Percentiles rank a stretch among this genome's conserved stretches.
Evolutionary conservation across 495 filamentous ascomycete genomes (phyloP).

Genomic region (Penicillium daleae): DNA sequence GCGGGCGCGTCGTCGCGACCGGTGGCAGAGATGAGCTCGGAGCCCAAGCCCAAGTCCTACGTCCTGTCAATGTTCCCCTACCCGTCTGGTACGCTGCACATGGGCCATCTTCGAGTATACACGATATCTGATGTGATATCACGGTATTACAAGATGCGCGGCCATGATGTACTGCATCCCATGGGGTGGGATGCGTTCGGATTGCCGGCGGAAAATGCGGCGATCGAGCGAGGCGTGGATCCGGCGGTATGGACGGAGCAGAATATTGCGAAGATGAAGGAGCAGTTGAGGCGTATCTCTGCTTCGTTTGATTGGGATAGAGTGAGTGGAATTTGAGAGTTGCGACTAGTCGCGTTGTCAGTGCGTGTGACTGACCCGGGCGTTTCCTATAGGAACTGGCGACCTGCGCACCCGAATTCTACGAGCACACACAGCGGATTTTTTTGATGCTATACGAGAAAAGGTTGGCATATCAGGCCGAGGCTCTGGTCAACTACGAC

Average conservation of each 20-base stretch:
- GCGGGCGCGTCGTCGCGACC: slow-evolving; percentile 19
- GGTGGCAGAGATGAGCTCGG: slow-evolving; percentile 15
- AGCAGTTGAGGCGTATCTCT: slow-evolving; percentile 75
- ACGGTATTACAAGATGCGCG: slow-evolving; percentile 75
- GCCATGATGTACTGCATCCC: slow-evolving; percentile 76
- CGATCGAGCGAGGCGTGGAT: slow-evolving; percentile 82
- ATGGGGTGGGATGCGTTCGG: slow-evolving; percentile 97
- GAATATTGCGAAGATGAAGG: slow-evolving; percentile 85
- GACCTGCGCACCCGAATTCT: slow-evolving; percentile 82
- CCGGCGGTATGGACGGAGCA: slow-evolving; percentile 76
- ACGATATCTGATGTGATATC: slow-evolving; percentile 87
- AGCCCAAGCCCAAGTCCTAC: slow-evolving; percentile 62
- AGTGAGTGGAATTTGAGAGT: slow-evolving; percentile 51
- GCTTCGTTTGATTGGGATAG: slow-evolving; percentile 80
- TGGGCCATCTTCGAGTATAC: slow-evolving; percentile 88
- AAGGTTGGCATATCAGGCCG: slow-evolving; percentile 75
- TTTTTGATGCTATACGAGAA: slow-evolving; percentile 75
- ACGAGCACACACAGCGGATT: slow-evolving; percentile 84
- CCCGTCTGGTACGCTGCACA: slow-evolving; percentile 85
- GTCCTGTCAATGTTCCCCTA: slow-evolving; percentile 93
- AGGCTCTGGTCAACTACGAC: slow-evolving; percentile 86
- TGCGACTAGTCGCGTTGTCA: neutral
- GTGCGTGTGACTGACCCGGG: neutral
- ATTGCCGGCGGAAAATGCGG: slow-evolving; percentile 88
- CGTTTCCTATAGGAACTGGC: slow-evolving; percentile 66